Percentiles rank a stretch among this genome's conserved stretches.
phyloP scores from a whole-genome alignment of 805 yeast species.

The Candida berthetii region DNA sequence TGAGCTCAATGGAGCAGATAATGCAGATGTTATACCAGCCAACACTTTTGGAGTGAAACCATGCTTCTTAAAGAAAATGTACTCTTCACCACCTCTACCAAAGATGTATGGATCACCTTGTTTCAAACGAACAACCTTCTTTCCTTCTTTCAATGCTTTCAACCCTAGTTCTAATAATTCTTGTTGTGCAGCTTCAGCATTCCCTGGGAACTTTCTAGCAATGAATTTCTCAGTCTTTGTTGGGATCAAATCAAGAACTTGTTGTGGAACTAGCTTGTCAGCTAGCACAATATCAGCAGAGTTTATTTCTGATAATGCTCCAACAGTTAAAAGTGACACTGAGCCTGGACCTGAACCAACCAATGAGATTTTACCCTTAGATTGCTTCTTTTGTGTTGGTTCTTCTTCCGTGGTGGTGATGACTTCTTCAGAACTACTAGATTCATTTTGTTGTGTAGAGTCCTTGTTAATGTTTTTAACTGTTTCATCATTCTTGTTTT shows the following conservation, averaged over 20 bases:
- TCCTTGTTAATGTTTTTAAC: too few relatives aligned
- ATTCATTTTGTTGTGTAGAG: slow-evolving; percentile 30
- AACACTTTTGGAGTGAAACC: slow-evolving; percentile 72
- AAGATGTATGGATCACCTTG: slow-evolving; percentile 97
- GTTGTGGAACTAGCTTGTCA: slow-evolving; percentile 88
- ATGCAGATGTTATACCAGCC: slow-evolving; percentile 87
- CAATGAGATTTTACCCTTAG: slow-evolving; percentile 60
- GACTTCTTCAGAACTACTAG: slow-evolving; percentile 33
- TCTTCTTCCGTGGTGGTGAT: background rate
- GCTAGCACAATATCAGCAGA: slow-evolving; percentile 82
- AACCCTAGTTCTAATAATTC: slow-evolving; percentile 75
- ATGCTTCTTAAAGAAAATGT: slow-evolving; percentile 52
- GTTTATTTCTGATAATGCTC: slow-evolving; percentile 76
- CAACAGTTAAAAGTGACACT: slow-evolving; percentile 71
- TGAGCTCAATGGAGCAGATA: slow-evolving; percentile 80
- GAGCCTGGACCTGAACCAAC: slow-evolving; percentile 96
- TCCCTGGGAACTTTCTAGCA: slow-evolving; percentile 94
- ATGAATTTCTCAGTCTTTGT: slow-evolving; percentile 67
- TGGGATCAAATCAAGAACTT: slow-evolving; percentile 81
- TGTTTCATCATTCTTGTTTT: background rate
- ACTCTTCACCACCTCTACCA: slow-evolving; percentile 97
- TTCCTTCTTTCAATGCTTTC: slow-evolving; percentile 54
- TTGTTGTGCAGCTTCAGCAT: slow-evolving; percentile 89
- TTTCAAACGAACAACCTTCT: slow-evolving; percentile 79
- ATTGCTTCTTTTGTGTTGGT: background rate